These are phyloP conservation scores for Lophium mytilinum DNA, from an alignment of 495 filamentous ascomycete species.

Conservation along the genomic window DNA sequence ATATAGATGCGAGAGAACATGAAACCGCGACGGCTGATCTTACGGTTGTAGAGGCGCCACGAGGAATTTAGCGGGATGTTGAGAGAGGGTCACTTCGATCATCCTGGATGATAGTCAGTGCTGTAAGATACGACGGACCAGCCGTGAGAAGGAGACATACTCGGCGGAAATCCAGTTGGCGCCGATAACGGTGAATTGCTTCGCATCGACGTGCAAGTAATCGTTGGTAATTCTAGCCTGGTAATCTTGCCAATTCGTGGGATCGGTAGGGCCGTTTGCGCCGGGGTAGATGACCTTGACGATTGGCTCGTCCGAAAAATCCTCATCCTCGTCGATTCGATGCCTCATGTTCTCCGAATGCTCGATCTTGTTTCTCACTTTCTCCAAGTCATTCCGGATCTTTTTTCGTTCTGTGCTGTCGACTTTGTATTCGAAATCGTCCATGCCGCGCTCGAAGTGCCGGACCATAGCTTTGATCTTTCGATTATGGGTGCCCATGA, in stretches of 20 bases:
- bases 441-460: slow-evolving; percentile 12
- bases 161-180: neutral
- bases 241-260: slow-evolving; percentile 26
- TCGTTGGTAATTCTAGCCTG: slow-evolving; percentile 8
- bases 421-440: slow-evolving; percentile 6
- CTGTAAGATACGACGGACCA: too few species aligned
- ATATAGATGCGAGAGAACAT: too few species aligned
- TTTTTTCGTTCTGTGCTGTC: slow-evolving; percentile 6
- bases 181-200: neutral
- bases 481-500: slow-evolving; percentile 23
- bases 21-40: too few species aligned
- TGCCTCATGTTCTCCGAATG: slow-evolving; percentile 18
- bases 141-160: too few species aligned
- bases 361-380: slow-evolving; percentile 14
- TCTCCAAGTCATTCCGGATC: slow-evolving; percentile 13
- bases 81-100: slow-evolving; percentile 22
- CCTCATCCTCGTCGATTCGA: slow-evolving; percentile 14
- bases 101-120: neutral
- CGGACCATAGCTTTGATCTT: slow-evolving; percentile 16
- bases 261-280: slow-evolving; percentile 1
- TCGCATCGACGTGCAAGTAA: slow-evolving; percentile 1
- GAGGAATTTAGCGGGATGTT: slow-evolving; percentile 16
- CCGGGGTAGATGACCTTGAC: slow-evolving; percentile 18
- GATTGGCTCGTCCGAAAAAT: slow-evolving; percentile 29
- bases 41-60: slow-evolving; percentile 17